Percentiles rank a stretch among this genome's conserved stretches.
Conservation (phyloP, 176 grass and related monocot species). For the Ananas comosus region DNA sequence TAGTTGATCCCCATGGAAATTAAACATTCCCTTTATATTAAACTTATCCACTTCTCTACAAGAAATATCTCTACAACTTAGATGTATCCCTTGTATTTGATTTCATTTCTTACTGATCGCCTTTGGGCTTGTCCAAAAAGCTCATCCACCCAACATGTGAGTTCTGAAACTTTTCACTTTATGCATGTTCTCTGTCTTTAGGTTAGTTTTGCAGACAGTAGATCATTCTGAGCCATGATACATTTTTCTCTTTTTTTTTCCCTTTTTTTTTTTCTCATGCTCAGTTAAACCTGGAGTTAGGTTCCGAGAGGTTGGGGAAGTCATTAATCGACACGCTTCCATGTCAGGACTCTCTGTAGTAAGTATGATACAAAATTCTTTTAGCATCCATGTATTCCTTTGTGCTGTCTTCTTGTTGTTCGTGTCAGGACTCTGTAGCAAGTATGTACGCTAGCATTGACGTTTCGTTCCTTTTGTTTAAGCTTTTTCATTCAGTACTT, state of each 20-base stretch:
- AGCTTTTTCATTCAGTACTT: not conserved
- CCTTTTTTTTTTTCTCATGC: slow-evolving; percentile 7
- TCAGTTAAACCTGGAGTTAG: slow-evolving; percentile 97
- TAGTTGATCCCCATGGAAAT: too few relatives aligned
- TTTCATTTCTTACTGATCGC: too few relatives aligned
- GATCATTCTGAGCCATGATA: not conserved
- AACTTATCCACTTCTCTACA: too few relatives aligned
- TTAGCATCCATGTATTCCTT: not conserved
- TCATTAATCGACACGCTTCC: slow-evolving; percentile 80
- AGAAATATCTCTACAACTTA: too few relatives aligned
- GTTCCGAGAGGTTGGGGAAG: slow-evolving; percentile 87
- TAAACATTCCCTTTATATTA: too few relatives aligned
- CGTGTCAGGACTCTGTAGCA: not conserved
- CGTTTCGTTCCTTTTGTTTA: not conserved
- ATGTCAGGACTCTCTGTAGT: slow-evolving; percentile 95
- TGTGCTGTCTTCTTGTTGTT: slow-evolving; percentile 6
- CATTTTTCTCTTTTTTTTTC: slow-evolving; percentile 14
- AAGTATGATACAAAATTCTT: slow-evolving; percentile 16
- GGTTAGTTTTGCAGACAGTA: not conserved
- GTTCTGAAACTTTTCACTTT: too few relatives aligned
- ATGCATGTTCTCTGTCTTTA: not conserved
- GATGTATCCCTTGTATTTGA: too few relatives aligned
- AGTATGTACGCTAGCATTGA: not conserved
- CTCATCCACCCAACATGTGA: too few relatives aligned
- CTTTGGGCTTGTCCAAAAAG: too few relatives aligned